Conservation (phyloP, 495 filamentous ascomycete species). For the Neurospora hispaniola region DNA sequence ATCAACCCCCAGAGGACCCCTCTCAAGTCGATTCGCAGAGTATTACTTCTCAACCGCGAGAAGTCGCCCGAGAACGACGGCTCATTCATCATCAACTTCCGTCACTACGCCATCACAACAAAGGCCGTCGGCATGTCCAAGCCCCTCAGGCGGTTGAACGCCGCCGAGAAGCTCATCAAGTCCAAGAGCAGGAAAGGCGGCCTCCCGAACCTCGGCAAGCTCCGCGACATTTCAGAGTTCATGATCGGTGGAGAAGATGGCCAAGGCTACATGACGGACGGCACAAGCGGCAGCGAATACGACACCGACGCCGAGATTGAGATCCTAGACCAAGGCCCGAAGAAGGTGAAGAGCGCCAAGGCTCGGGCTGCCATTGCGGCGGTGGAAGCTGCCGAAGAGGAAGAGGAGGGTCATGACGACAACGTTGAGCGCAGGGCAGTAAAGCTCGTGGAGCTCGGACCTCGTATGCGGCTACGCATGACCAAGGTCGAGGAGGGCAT, state of each 20-base stretch:
- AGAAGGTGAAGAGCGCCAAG: constrained; percentile 54
- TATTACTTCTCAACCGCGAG: constrained; percentile 84
- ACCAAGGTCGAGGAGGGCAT: constrained; percentile 94
- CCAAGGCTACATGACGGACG: constrained; percentile 70
- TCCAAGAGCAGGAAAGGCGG: constrained; percentile 53
- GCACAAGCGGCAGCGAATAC: constrained; percentile 77
- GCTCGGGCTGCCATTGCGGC: constrained; percentile 34
- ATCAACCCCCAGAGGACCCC: constrained; percentile 90
- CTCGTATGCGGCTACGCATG: constrained; percentile 79
- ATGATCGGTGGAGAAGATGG: constrained; percentile 71
- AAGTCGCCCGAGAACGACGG: constrained; percentile 43
- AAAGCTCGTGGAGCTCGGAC: constrained; percentile 84
- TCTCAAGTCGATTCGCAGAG: constrained; percentile 74
- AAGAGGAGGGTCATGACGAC: constrained; percentile 25
- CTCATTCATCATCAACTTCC: constrained; percentile 76
- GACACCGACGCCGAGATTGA: constrained; percentile 97
- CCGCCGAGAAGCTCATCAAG: constrained; percentile 62
- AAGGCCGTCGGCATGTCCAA: constrained; percentile 75
- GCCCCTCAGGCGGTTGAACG: constrained; percentile 70
- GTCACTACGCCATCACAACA: constrained; percentile 92
- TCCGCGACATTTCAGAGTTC: constrained; percentile 92
- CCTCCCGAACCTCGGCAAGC: constrained; percentile 78
- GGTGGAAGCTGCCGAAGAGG: constrained; percentile 16
- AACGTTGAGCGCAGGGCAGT: constrained; percentile 72
- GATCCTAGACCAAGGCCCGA: constrained; percentile 62